Percentiles rank a stretch among this genome's conserved stretches.
phyloP scores from a whole-genome alignment of 2,329 filamentous ascomycete genomes.

The Paramyrothecium roridum region DNA sequence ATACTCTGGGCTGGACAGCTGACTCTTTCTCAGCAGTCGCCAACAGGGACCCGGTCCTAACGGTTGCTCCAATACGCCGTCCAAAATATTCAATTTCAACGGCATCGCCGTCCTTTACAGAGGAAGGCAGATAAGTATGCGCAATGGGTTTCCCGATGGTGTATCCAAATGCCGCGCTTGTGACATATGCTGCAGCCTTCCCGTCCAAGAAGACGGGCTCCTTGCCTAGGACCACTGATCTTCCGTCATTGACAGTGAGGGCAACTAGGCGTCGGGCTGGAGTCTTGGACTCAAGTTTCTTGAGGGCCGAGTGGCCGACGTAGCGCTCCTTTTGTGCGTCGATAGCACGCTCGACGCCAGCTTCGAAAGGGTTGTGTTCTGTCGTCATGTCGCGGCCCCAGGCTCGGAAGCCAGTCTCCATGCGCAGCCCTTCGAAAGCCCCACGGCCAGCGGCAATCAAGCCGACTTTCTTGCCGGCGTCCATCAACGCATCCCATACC shows the following conservation, averaged over 20 bases:
- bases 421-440: slow-evolving; percentile 54
- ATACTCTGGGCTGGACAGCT: not conserved
- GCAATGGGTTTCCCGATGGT: slow-evolving; percentile 56
- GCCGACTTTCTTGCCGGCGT: slow-evolving; percentile 51
- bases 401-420: slow-evolving; percentile 58
- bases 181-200: slow-evolving; percentile 52
- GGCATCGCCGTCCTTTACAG: slow-evolving; percentile 39
- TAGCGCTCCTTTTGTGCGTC: slow-evolving; percentile 43
- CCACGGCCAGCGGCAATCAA: slow-evolving; percentile 55
- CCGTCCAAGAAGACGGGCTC: slow-evolving; percentile 55
- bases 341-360: slow-evolving; percentile 50
- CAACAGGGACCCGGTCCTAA: slow-evolving; percentile 41
- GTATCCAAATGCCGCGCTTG: slow-evolving; percentile 59
- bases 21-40: not conserved
- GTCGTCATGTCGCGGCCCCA: slow-evolving; percentile 58
- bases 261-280: slow-evolving; percentile 37
- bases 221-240: slow-evolving; percentile 57
- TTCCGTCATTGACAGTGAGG: slow-evolving; percentile 52
- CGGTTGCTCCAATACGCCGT: slow-evolving; percentile 47
- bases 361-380: slow-evolving; percentile 59
- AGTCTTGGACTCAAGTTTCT: slow-evolving; percentile 32
- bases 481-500: slow-evolving; percentile 57
- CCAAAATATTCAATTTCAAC: slow-evolving; percentile 65
- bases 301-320: slow-evolving; percentile 48
- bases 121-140: slow-evolving; percentile 53